Evolutionary conservation across 805 yeast species (phyloP), one percentile per base, ranked within the genome.

Genomic region (Kurtzmaniella cleridarum): DNA sequence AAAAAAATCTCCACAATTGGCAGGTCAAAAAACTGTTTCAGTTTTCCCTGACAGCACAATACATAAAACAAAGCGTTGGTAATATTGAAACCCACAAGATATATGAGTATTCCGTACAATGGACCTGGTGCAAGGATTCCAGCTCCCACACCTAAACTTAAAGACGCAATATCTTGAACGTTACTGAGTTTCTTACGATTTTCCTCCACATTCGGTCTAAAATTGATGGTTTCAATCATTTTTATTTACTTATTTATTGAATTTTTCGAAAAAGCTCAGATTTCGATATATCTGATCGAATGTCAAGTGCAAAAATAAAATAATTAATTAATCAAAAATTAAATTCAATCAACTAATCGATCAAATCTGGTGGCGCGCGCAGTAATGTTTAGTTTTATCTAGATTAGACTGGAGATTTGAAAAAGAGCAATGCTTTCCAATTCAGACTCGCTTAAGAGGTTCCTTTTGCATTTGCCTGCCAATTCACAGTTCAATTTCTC

Each of bases 61-160:
- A 39, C 10, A 40, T 53, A 53, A 41, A 65, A 67, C 12, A 53
- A 45, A 2, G 45, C 24, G 42, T 66, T 65, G 18, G 60, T 44
- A 8, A 62, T 32, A n/a, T 62, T 46, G 37, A 60, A 48, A 8
- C 72, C 72, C 12, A 50, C 45, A 5, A 58, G 35, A 42, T 62
- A 69, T 45, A 69, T 59, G 13, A 48, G 44, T 40, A 68, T 60
- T 15, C 74, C 74, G 27, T 48, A 34, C 17, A 44, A 20, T 3
- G 71, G 56, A 40, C 66, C 73, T 35, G 68, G 48, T 2, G 70
- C 59, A 40, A 68, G 50, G 11, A 62, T 52, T 0, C 74, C 74
- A 2, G 70, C 61, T 3, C 60, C 71, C 6, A 64, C 54, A 1
- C 74, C 74, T 27, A 66, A 51, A 5, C 54, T 58, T 28, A 69